Conservation (phyloP, 2,329 filamentous ascomycete genomes). For the Trichoderma afroharzianum region DNA sequence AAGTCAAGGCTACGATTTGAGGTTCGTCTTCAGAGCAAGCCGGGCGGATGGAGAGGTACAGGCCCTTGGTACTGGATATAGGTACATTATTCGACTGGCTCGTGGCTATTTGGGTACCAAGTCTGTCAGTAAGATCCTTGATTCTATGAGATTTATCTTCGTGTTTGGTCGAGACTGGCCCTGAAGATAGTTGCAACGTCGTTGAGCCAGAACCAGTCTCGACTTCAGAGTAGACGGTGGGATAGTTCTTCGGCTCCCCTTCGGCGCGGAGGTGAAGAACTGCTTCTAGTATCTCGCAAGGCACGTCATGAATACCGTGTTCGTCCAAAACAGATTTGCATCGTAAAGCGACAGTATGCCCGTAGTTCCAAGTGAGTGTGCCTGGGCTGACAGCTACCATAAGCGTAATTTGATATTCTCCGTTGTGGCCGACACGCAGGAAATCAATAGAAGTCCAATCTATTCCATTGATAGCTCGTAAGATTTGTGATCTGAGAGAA, state of each 20-base stretch:
- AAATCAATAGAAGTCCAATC: neutral
- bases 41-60: neutral
- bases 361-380: neutral
- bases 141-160: neutral
- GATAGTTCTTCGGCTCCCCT: neutral
- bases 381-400: neutral
- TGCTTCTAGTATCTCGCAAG: neutral
- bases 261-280: neutral
- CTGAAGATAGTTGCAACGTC: neutral
- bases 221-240: neutral
- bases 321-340: neutral
- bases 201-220: neutral
- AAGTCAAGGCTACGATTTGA: neutral
- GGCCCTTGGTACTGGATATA: neutral
- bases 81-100: neutral
- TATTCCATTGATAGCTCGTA: neutral
- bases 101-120: neutral
- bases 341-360: neutral
- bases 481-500: neutral
- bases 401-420: neutral
- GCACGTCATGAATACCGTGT: neutral
- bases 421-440: neutral
- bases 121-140: neutral
- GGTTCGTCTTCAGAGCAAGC: neutral
- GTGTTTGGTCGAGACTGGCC: neutral